phyloP scores from a whole-genome alignment of 306 rosid species.

The Sophora flavescens region DNA sequence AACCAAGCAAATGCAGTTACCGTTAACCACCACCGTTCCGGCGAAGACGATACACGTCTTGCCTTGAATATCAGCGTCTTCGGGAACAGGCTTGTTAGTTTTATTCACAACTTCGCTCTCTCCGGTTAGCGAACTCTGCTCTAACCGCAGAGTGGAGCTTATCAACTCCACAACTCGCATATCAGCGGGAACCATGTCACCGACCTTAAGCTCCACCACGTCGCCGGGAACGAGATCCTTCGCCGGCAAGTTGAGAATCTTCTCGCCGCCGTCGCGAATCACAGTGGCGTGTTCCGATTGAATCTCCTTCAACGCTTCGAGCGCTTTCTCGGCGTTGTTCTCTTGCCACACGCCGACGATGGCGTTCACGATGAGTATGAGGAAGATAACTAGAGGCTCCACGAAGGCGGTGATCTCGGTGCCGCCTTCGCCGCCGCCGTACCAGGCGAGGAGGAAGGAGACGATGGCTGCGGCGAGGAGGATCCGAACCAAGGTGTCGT shows the following conservation, averaged over 20 bases:
- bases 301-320: constrained; percentile 92
- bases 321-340: constrained; percentile 92
- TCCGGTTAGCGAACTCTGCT: constrained; percentile 66
- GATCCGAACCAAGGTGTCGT: constrained; percentile 87
- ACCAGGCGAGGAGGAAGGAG: constrained; percentile 88
- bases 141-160: constrained; percentile 62
- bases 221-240: constrained; percentile 91
- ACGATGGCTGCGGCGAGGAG: constrained; percentile 85
- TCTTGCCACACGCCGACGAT: constrained; percentile 95
- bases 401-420: constrained; percentile 64
- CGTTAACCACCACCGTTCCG: constrained; percentile 76
- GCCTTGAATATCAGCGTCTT: constrained; percentile 62
- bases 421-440: constrained; percentile 72
- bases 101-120: constrained; percentile 68
- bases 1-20: constrained; percentile 76
- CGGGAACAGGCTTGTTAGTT: constrained; percentile 49
- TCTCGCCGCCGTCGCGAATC: constrained; percentile 55
- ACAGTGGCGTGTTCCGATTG: constrained; percentile 87
- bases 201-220: constrained; percentile 63
- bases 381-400: constrained; percentile 66
- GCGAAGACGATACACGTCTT: constrained; percentile 73
- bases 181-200: constrained; percentile 69
- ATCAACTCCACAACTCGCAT: constrained; percentile 64
- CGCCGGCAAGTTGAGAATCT: constrained; percentile 60
- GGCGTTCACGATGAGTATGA: constrained; percentile 67